Conservation (phyloP, 257 asterid species). For the Rubia yunnanensis region DNA sequence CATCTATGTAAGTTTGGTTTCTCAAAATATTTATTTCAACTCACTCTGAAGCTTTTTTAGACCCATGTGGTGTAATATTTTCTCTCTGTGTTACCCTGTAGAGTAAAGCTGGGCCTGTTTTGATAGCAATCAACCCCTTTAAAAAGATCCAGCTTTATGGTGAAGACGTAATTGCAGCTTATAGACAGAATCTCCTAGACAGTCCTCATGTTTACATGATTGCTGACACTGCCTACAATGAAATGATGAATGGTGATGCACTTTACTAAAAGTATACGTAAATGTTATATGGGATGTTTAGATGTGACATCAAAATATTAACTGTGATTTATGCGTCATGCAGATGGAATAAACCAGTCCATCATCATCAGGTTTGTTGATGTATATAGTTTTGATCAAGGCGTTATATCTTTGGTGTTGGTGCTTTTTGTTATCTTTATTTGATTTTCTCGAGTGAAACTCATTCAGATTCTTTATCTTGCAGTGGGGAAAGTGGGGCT, state of each 20-base stretch:
- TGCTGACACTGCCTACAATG: constrained; percentile 61
- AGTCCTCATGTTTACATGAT: constrained; percentile 86
- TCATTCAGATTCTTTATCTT: constrained; percentile 17
- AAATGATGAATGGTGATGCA: constrained; percentile 69
- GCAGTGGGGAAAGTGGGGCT: constrained; percentile 94
- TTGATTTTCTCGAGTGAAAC: constrained; percentile 9
- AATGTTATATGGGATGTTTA: not conserved
- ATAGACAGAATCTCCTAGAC: constrained; percentile 57
- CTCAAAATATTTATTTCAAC: constrained; percentile 5
- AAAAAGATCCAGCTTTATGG: constrained; percentile 66
- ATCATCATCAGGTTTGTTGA: constrained; percentile 74
- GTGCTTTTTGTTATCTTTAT: not conserved
- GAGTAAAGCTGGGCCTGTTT: constrained; percentile 91
- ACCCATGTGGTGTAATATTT: constrained; percentile 7
- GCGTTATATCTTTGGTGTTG: constrained; percentile 13
- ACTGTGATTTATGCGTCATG: constrained; percentile 22
- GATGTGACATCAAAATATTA: constrained; percentile 6
- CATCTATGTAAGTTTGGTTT: constrained; percentile 53
- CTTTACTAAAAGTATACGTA: constrained; percentile 21
- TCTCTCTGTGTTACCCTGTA: constrained; percentile 27
- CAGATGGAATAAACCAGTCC: constrained; percentile 82
- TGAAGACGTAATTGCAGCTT: constrained; percentile 52
- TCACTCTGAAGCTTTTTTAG: constrained; percentile 2
- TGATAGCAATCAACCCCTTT: constrained; percentile 84
- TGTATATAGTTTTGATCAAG: constrained; percentile 16